Evolutionary conservation across 129 eudicot species (phyloP), one percentile per base, ranked within the genome.

Genomic region (Solidago caesia): DNA sequence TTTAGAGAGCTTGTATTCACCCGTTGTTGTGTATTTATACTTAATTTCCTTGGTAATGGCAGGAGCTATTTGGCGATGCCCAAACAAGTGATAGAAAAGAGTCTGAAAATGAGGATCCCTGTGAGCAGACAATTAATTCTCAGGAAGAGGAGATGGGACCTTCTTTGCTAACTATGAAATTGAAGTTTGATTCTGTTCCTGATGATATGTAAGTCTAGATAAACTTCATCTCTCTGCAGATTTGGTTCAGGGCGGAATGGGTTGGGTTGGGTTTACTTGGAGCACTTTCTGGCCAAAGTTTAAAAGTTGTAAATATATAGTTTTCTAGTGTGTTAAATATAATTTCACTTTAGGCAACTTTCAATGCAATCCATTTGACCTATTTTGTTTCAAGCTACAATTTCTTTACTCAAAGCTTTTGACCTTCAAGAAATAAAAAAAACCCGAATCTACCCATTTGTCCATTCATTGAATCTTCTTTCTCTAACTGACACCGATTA

Each of bases 131-230:
- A 10, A 62, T 60, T 67, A 84, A 81, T 15, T 87, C 87, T 62
- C 41, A 77, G 67, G 92, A 86, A 76, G 98, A 92, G 82, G 85
- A 71, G 74, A 71, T 87, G 78, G 87, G 82, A 43, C 96, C 98
- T 71, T 89, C 96, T 25, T 76, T 83, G 61, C 87, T 83, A 60
- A 70, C 95, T 26, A 79, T 92, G 92, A 82, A 89, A 75, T 68
- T 89, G 79, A 86, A 89, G 77, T 76, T 92, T 77, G 96, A 92
- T 86, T 89, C 96, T 71, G 98, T 75, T 42, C 95, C 82, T 75
- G 91, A 89, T 80, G 98, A 89, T 45, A 77, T 83, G 98, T 89
- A 75, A 80, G 87, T 73, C 15, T n/a, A 1, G 8, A 48, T 62
- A 6, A 39, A 68, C 16, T 6, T 67, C 58, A 52, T 64, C 27